Evolutionary conservation across 2,329 filamentous ascomycete genomes (phyloP).

Genomic region (Pseudogymnoascus sp.): DNA sequence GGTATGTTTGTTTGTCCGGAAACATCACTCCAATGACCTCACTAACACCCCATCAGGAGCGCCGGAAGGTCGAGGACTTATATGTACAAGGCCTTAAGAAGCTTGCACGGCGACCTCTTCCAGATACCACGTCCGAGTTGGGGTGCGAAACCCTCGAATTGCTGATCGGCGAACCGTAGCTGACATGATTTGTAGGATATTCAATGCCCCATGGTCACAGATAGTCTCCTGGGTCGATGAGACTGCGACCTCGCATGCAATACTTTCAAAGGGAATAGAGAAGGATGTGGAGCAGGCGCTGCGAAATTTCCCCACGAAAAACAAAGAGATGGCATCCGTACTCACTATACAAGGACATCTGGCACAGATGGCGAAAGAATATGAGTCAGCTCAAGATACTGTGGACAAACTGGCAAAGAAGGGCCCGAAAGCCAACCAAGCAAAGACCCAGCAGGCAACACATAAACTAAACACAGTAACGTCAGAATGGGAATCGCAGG

Average conservation of each 20-base stretch:
- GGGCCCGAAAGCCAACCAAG: slow-evolving; percentile 65
- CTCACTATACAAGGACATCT: slow-evolving; percentile 76
- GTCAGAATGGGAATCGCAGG: slow-evolving; percentile 86
- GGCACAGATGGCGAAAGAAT: slow-evolving; percentile 68
- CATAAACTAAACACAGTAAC: slow-evolving; percentile 69
- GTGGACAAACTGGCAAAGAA: slow-evolving; percentile 78
- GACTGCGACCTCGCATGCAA: slow-evolving; percentile 75
- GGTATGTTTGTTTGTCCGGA: slow-evolving; percentile 44
- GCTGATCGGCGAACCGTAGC: slow-evolving; percentile 10
- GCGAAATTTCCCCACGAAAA: slow-evolving; percentile 63
- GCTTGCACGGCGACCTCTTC: slow-evolving; percentile 65
- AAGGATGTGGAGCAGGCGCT: slow-evolving; percentile 80
- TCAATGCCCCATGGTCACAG: slow-evolving; percentile 83
- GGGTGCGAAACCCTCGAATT: slow-evolving; percentile 54
- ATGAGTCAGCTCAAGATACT: slow-evolving; percentile 77
- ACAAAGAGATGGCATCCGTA: slow-evolving; percentile 72
- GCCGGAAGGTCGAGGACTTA: slow-evolving; percentile 81
- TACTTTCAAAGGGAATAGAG: slow-evolving; percentile 74
- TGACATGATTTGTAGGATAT: slow-evolving; percentile 56
- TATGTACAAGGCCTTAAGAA: slow-evolving; percentile 79
- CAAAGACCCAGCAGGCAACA: slow-evolving; percentile 69
- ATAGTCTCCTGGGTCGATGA: slow-evolving; percentile 73
- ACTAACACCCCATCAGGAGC: slow-evolving; percentile 56
- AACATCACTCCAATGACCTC: slow-evolving; percentile 14
- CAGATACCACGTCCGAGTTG: slow-evolving; percentile 71